phyloP scores from a whole-genome alignment of 768 basidiomycete genomes.

The Leucogyrophana mollusca region DNA sequence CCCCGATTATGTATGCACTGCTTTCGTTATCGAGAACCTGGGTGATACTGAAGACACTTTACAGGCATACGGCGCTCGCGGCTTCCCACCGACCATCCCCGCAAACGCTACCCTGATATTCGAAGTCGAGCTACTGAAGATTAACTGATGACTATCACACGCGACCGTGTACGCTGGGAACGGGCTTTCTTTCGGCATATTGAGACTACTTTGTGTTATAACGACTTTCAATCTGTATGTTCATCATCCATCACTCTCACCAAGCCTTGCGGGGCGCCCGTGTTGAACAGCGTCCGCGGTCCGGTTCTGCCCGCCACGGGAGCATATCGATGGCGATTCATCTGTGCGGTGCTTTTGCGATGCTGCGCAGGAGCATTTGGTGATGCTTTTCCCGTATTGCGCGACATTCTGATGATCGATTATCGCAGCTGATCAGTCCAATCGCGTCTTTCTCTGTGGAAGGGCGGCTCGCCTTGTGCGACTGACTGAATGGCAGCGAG shows the following conservation, averaged over 20 bases:
- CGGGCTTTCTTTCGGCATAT: constrained; percentile 11
- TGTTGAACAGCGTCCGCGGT: background rate
- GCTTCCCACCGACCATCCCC: constrained; percentile 80
- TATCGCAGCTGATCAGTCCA: constrained; percentile 5
- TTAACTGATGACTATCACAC: constrained; percentile 40
- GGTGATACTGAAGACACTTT: constrained; percentile 4
- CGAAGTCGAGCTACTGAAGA: constrained; percentile 80
- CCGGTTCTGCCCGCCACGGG: background rate
- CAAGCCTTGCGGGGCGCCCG: too few relatives aligned
- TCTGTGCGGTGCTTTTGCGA: background rate
- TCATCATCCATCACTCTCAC: background rate
- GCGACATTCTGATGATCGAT: constrained; percentile 9
- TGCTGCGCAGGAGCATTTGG: background rate
- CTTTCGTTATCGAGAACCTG: constrained; percentile 3
- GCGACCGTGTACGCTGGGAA: constrained; percentile 17
- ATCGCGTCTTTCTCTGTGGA: background rate
- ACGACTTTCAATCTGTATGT: constrained; percentile 19
- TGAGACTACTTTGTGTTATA: constrained; percentile 23
- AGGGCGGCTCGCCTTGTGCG: background rate
- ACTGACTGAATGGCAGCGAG: constrained; percentile 5
- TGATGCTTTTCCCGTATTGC: constrained; percentile 1
- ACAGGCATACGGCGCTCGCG: constrained; percentile 71
- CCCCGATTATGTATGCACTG: constrained; percentile 70
- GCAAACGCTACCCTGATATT: constrained; percentile 72
- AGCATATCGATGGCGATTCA: background rate